phyloP scores from a whole-genome alignment of 371 early-diverging fungal genomes.

The Funneliformis caledonium region DNA sequence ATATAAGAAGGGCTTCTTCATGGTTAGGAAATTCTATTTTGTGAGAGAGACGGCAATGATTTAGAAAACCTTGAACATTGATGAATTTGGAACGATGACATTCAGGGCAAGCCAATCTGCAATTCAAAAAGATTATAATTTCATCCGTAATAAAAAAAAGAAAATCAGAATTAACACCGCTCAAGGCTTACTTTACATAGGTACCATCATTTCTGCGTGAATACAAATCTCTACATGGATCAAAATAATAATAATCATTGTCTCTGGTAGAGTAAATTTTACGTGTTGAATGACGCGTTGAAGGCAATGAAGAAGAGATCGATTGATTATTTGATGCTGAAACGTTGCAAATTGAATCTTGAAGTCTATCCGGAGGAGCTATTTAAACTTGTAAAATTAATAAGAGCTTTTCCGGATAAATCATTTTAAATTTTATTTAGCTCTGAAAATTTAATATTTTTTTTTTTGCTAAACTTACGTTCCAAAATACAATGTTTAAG shows the following conservation, averaged over 20 bases:
- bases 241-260: slow-evolving; percentile 28
- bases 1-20: slow-evolving; percentile 65
- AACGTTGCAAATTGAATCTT: background rate
- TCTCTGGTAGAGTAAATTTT: slow-evolving; percentile 27
- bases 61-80: slow-evolving; percentile 76
- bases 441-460: background rate
- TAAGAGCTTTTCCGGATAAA: background rate
- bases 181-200: slow-evolving; percentile 57
- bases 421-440: background rate
- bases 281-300: slow-evolving; percentile 35
- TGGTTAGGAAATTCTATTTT: slow-evolving; percentile 66
- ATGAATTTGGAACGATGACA: slow-evolving; percentile 63
- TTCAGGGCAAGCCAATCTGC: slow-evolving; percentile 50
- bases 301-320: background rate
- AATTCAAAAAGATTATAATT: slow-evolving; percentile 54
- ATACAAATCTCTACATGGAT: slow-evolving; percentile 46
- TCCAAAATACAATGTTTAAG: slow-evolving; percentile 35
- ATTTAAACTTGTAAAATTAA: background rate
- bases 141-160: slow-evolving; percentile 43
- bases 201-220: slow-evolving; percentile 66
- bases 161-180: slow-evolving; percentile 51
- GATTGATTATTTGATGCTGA: background rate
- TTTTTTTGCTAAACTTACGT: slow-evolving; percentile 14
- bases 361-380: background rate
- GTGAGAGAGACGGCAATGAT: slow-evolving; percentile 74